A percentile compares a stretch with the other conserved stretches of the same genome.
Conservation (phyloP, 1,139 yeast genomes). For the Lodderomyces pseudojiufengensis region DNA sequence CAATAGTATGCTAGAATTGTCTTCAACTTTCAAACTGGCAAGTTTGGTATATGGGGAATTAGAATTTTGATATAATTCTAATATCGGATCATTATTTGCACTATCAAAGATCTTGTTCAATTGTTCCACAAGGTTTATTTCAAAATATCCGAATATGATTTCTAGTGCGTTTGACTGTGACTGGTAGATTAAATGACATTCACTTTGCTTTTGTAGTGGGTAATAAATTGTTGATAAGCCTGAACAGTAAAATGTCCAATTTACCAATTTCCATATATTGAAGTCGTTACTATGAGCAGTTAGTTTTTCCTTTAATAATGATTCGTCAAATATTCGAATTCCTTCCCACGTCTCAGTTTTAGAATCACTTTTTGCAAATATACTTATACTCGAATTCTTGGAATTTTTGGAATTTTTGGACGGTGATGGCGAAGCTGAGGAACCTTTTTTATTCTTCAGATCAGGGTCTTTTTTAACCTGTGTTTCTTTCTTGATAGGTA, state of each 20-base stretch:
- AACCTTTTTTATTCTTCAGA: too few relatives aligned
- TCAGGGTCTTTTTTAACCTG: too few relatives aligned
- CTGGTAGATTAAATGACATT: conserved; percentile 23
- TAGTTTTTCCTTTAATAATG: conserved; percentile 21
- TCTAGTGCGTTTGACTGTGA: conserved; percentile 19
- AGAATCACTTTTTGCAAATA: conserved; percentile 15
- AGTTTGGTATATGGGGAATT: not conserved
- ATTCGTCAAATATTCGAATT: conserved; percentile 30
- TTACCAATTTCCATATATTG: conserved; percentile 29
- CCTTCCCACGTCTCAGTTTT: conserved; percentile 10
- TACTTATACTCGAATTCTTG: conserved; percentile 16
- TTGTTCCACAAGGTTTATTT: conserved; percentile 17
- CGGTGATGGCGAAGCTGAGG: not conserved
- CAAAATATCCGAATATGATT: conserved; percentile 22
- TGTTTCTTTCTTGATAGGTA: too few relatives aligned
- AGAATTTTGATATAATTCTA: too few relatives aligned
- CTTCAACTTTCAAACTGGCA: conserved; percentile 7
- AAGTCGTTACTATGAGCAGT: conserved; percentile 22
- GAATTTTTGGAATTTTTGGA: too few relatives aligned
- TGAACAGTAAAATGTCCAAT: conserved; percentile 38
- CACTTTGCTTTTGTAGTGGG: not conserved
- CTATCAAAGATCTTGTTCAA: conserved; percentile 7
- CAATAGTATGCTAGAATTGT: conserved; percentile 8
- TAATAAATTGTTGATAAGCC: conserved; percentile 15
- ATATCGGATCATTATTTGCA: too few relatives aligned